Conservation (phyloP, 2,329 filamentous ascomycete genomes). For the Fusarium euwallaceae region DNA sequence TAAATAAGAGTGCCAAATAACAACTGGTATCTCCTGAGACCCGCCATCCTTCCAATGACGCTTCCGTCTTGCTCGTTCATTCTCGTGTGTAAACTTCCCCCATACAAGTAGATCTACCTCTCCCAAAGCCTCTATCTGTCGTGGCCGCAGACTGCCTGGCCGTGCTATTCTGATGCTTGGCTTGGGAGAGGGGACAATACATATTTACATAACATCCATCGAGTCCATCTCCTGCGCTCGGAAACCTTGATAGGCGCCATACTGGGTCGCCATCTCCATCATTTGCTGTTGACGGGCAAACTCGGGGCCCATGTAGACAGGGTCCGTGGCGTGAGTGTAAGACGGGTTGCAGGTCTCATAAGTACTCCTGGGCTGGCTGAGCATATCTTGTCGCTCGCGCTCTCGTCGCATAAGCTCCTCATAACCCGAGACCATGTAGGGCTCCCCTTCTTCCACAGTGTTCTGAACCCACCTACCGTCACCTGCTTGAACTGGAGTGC, state of each 20-base stretch:
- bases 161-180: conserved; percentile 34
- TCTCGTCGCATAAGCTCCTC: conserved; percentile 76
- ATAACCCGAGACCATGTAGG: conserved; percentile 89
- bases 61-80: conserved; percentile 3
- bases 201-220: conserved; percentile 60
- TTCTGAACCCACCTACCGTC: conserved; percentile 66
- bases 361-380: conserved; percentile 54
- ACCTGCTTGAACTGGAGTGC: conserved; percentile 63
- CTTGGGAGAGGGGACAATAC: conserved; percentile 1
- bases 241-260: conserved; percentile 70
- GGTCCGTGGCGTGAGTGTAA: conserved; percentile 74
- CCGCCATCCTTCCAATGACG: conserved; percentile 8
- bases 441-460: conserved; percentile 70
- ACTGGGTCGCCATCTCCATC: conserved; percentile 76
- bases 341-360: conserved; percentile 60
- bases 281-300: conserved; percentile 64
- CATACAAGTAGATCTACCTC: conserved; percentile 11
- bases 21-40: conserved; percentile 9
- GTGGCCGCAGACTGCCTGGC: conserved; percentile 14
- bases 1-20: conserved; percentile 31
- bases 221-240: conserved; percentile 61
- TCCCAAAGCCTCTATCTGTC: conserved; percentile 22
- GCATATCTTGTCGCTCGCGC: conserved; percentile 61
- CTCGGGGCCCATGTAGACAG: conserved; percentile 70
- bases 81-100: neutral